Evolutionary conservation across 2,329 filamentous ascomycete species (phyloP), one percentile per base, ranked within the genome.

Genomic region (Neofusicoccum umdonicola): DNA sequence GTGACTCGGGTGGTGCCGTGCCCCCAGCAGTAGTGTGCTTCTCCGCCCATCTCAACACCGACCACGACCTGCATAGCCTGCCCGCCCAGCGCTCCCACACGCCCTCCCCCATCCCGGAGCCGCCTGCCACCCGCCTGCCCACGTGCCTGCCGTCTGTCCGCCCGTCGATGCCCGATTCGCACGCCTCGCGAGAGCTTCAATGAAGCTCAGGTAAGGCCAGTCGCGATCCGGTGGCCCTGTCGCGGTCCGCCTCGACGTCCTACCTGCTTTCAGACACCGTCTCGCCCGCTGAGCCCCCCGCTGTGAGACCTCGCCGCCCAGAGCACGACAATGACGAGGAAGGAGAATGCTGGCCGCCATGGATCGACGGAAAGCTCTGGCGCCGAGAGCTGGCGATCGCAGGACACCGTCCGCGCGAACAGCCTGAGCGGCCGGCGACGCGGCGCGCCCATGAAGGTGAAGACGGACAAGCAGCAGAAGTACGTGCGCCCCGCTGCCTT

Each of bases 351-450:
- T 72, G 82, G 83, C 78, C 88, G 87, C 79, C 85, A 89, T 83
- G 88, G 84, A 80, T 88, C 87, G 68, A 80, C 84, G 69, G 86
- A 86, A 79, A 88, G 85, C 82, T 85, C 85, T 69, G 87, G 85
- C 79, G 85, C 85, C 72, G 84, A 87, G 71, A 90, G 88, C 80
- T 86, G 84, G 78, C 84, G 85, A 71, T 90, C 88, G 67, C 84
- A 83, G 73, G 84, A 87, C 72, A 92, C 90, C 44, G 80, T 88
- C 69, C 87, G 83, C 77, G 71, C 80, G 17, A 61, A 62, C 65
- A 57, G 65, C 63, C 60, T 66, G 45, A 64, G 50, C 63, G 66
- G 70, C 66, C 71, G 73, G 61, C 69, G 71, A 63, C 75, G 76
- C 68, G 74, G 73, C 65, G 75, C 76, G 13, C 76, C 76, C 66